Evolutionary conservation across 805 yeast species (phyloP).

Genomic region (Naumovozyma baii): DNA sequence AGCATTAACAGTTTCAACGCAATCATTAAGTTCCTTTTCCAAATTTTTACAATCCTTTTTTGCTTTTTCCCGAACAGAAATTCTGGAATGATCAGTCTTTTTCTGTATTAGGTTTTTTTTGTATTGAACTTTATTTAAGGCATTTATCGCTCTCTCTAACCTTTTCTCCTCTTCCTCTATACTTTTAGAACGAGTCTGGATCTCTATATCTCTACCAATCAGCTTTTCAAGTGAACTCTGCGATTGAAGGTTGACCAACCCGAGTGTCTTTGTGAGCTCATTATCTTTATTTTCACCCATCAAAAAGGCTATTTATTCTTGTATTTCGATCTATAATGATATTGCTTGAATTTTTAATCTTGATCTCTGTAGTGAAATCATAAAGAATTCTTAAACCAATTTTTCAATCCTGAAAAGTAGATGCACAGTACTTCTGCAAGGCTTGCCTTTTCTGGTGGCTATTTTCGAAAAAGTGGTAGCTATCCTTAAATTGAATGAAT

Average conservation of each 20-base stretch:
- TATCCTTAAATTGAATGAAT: too few relatives aligned
- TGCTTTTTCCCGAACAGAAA: slow-evolving; percentile 52
- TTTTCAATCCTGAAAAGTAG: too few relatives aligned
- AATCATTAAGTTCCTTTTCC: slow-evolving; percentile 39
- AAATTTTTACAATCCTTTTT: slow-evolving; percentile 46
- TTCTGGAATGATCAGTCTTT: slow-evolving; percentile 40
- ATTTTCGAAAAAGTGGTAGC: too few relatives aligned
- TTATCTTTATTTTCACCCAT: slow-evolving; percentile 2
- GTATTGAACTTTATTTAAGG: slow-evolving; percentile 30
- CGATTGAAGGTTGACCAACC: slow-evolving; percentile 52
- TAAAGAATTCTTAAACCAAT: too few relatives aligned
- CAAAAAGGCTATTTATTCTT: not conserved
- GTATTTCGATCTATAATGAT: not conserved
- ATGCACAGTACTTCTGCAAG: too few relatives aligned
- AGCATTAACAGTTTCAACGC: slow-evolving; percentile 55
- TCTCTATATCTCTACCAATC: slow-evolving; percentile 62
- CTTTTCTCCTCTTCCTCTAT: slow-evolving; percentile 67
- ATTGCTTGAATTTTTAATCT: not conserved
- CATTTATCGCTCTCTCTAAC: slow-evolving; percentile 53
- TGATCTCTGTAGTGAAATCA: too few relatives aligned
- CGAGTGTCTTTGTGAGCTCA: slow-evolving; percentile 31
- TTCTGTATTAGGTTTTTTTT: slow-evolving; percentile 9
- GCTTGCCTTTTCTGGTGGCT: too few relatives aligned
- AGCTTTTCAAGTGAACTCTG: slow-evolving; percentile 71
- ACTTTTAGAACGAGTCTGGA: slow-evolving; percentile 50